Evolutionary conservation across 768 basidiomycete species (phyloP).

Genomic region (Crassisporium funariophilum): DNA sequence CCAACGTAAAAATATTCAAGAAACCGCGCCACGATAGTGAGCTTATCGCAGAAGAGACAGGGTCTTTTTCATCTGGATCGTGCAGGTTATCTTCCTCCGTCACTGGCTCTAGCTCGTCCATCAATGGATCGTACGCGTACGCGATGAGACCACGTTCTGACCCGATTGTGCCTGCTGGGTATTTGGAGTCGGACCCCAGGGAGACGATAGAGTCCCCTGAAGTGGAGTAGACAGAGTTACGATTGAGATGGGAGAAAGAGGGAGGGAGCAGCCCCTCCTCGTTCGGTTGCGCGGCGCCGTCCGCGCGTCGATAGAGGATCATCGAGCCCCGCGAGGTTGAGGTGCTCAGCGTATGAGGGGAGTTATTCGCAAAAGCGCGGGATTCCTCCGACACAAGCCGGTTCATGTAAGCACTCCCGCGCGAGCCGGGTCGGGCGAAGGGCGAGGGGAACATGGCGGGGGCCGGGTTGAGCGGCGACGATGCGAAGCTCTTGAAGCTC

Average conservation of each 20-base stretch:
- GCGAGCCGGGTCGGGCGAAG: neutral
- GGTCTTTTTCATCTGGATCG: slow-evolving; percentile 39
- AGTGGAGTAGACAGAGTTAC: slow-evolving; percentile 26
- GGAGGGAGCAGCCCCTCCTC: slow-evolving; percentile 1
- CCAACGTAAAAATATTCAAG: slow-evolving; percentile 64
- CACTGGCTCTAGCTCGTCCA: slow-evolving; percentile 31
- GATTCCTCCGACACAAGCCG: slow-evolving; percentile 8
- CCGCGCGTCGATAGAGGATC: slow-evolving; percentile 32
- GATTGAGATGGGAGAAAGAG: slow-evolving; percentile 11
- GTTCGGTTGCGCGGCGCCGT: neutral
- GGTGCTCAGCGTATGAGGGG: neutral
- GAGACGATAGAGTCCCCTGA: slow-evolving; percentile 31
- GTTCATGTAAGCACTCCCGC: neutral
- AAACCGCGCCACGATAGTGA: slow-evolving; percentile 32
- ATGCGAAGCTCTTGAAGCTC: slow-evolving; percentile 5
- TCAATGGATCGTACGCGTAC: slow-evolving; percentile 64
- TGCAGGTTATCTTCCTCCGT: slow-evolving; percentile 68
- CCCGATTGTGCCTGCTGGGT: slow-evolving; percentile 20
- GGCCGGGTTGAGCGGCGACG: slow-evolving; percentile 6
- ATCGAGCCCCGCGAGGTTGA: slow-evolving; percentile 28
- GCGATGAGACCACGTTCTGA: slow-evolving; percentile 48
- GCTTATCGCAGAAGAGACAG: neutral
- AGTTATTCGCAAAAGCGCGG: slow-evolving; percentile 1
- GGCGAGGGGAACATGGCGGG: neutral
- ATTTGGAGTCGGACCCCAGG: slow-evolving; percentile 33